Conservation (phyloP, 495 filamentous ascomycete species). For the Corynascus novoguineensis region DNA sequence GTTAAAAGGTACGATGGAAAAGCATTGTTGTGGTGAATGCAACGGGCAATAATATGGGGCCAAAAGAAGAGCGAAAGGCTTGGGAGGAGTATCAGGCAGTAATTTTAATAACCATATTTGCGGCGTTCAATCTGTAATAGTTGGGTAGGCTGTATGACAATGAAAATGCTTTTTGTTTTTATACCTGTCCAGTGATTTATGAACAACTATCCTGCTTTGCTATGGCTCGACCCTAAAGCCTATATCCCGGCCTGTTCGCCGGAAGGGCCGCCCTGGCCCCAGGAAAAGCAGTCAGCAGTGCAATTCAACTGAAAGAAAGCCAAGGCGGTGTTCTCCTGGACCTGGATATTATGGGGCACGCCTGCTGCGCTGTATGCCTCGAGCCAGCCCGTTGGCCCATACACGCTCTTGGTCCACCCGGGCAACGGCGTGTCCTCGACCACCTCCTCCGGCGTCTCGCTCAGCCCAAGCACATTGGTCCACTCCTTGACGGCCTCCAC, state of each 20-base stretch:
- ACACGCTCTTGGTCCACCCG: slow-evolving; percentile 45
- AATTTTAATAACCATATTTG: too few relatives aligned
- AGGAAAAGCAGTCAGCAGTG: slow-evolving; percentile 33
- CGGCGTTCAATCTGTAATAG: too few relatives aligned
- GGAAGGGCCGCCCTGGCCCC: slow-evolving; percentile 31
- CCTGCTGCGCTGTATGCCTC: slow-evolving; percentile 46
- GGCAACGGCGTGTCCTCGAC: slow-evolving; percentile 32
- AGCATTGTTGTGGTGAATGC: too few relatives aligned
- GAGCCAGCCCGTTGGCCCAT: slow-evolving; percentile 39
- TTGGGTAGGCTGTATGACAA: too few relatives aligned
- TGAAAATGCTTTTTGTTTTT: too few relatives aligned
- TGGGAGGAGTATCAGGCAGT: too few relatives aligned
- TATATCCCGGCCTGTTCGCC: neutral
- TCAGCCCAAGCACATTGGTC: slow-evolving; percentile 45
- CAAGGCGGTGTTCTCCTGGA: slow-evolving; percentile 45
- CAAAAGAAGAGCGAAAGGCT: too few relatives aligned
- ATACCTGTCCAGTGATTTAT: too few relatives aligned
- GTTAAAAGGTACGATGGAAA: too few relatives aligned
- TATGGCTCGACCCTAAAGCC: too few relatives aligned
- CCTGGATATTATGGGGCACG: slow-evolving; percentile 47
- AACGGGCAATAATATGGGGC: too few relatives aligned
- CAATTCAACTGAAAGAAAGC: slow-evolving; percentile 46
- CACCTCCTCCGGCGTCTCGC: slow-evolving; percentile 27
- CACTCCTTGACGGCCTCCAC: slow-evolving; percentile 54
- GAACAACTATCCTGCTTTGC: too few relatives aligned